Evolutionary conservation across 345 rosid genomes (phyloP).

Genomic region (Citrus reticulata): DNA sequence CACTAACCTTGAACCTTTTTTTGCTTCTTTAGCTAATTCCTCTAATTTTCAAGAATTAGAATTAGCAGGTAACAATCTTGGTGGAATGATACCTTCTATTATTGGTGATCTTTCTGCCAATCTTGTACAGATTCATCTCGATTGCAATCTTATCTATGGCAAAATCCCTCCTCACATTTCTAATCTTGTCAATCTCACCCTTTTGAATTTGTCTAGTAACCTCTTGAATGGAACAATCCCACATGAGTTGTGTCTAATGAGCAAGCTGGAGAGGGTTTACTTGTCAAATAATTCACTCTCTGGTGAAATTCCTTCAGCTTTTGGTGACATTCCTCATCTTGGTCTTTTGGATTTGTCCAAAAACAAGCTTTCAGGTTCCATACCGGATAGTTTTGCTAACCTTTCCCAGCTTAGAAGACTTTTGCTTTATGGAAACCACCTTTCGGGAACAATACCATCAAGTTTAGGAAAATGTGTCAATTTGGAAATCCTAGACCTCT

Average conservation of each 20-base stretch:
- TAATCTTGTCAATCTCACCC: conserved; percentile 65
- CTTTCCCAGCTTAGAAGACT: conserved; percentile 75
- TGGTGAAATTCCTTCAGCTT: conserved; percentile 67
- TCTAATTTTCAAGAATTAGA: conserved; percentile 69
- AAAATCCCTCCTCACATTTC: conserved; percentile 75
- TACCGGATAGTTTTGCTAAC: conserved; percentile 76
- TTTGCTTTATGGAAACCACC: conserved; percentile 51
- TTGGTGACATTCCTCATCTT: conserved; percentile 65
- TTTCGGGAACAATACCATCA: conserved; percentile 68
- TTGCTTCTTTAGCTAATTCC: conserved; percentile 55
- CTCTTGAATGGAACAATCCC: conserved; percentile 75
- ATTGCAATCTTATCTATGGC: conserved; percentile 67
- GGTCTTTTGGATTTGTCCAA: conserved; percentile 83
- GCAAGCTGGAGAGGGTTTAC: conserved; percentile 72
- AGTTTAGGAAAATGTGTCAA: conserved; percentile 71
- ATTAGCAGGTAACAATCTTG: conserved; percentile 69
- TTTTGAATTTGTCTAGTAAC: conserved; percentile 79
- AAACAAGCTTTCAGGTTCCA: conserved; percentile 74
- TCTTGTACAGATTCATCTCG: conserved; percentile 73
- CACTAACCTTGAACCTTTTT: conserved; percentile 77
- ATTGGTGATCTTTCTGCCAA: conserved; percentile 56
- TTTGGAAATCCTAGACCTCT: conserved; percentile 82
- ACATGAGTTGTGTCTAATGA: conserved; percentile 50
- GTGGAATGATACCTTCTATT: conserved; percentile 61
- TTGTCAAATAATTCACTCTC: conserved; percentile 68